Evolutionary conservation across 768 basidiomycete genomes (phyloP), one percentile per base, ranked within the genome.

Genomic region (Mycena latifolia): DNA sequence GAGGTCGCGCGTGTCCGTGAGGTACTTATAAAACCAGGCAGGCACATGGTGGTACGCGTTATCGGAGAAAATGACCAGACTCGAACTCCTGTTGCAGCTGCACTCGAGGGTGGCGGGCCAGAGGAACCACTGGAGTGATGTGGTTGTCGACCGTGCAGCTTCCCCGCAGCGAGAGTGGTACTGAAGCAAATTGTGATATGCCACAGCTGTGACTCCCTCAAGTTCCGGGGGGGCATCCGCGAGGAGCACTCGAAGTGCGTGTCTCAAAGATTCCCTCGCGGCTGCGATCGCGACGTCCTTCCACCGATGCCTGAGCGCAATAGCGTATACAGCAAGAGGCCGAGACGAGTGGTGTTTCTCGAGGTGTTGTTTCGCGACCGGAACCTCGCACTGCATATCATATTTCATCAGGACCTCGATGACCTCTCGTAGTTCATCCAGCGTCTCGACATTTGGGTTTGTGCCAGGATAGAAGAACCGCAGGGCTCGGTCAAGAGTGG

Each of bases 151-250:
- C 31, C 22, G 54, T 4, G 56, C 50, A 22, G 56, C 56, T 33
- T 20, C 20, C 10, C 28, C 63, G 43, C 63, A 65, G 2, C 17
- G 41, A 54, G 9, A 27, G 20, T 65, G 63, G 41, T 65, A 65
- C 9, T 65, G 63, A 8, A 57, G 47, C 22, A 57, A 22, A 46
- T 59, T 46, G 56, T 65, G 63, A 39, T 57, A 65, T 46, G 55
- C 63, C 2, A 45, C 10, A 20, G 55, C 55, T 18, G 63, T 43
- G 8, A 59, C 10, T 5, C 27, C 24, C 3, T 27, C 31, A 2
- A 57, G 41, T 29, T 45, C 55, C 5, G 56, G 29, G 15, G 63
- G 56, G 15, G 56, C 48, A 1, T 43, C 29, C 12, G 37, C 3
- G 54, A 8, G 1, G 20, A 53, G 28, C 28, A 12, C 14, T 27